Evolutionary conservation across 805 yeast genomes (phyloP).

Genomic region (Debaryomyces castellii): DNA sequence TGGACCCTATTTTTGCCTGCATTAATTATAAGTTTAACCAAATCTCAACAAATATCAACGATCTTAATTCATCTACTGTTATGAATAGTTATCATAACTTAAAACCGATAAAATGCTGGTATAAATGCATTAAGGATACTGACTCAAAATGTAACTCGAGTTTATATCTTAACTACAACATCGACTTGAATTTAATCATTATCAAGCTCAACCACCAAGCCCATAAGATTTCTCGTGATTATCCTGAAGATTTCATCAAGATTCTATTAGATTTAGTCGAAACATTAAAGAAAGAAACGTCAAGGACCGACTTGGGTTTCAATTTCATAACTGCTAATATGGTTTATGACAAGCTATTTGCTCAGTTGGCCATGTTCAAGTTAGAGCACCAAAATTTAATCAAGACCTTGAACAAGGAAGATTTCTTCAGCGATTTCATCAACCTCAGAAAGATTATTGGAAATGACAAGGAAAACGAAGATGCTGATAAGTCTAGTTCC

Average conservation of each 20-base stretch:
- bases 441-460: constrained; percentile 17
- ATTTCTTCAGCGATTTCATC: constrained; percentile 29
- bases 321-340: constrained; percentile 19
- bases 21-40: constrained; percentile 28
- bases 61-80: constrained; percentile 10
- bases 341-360: constrained; percentile 23
- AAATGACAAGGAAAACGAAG: constrained; percentile 12
- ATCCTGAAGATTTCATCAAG: constrained; percentile 9
- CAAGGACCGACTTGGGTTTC: constrained; percentile 10
- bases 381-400: constrained; percentile 19
- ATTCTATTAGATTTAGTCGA: constrained; percentile 6
- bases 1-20: constrained; percentile 41
- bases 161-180: constrained; percentile 19
- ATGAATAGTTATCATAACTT: constrained; percentile 2
- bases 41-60: constrained; percentile 32
- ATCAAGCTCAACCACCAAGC: constrained; percentile 21
- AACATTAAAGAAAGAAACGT: constrained; percentile 1
- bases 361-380: constrained; percentile 12
- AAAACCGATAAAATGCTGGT: constrained; percentile 22
- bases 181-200: constrained; percentile 19
- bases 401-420: constrained; percentile 18
- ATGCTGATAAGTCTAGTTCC: constrained; percentile 12
- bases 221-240: constrained; percentile 10
- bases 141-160: constrained; percentile 15
- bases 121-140: constrained; percentile 16